Percentiles rank a stretch among this genome's conserved stretches.
Conservation (phyloP, 768 basidiomycete species). For the Amyloporia xantha region DNA sequence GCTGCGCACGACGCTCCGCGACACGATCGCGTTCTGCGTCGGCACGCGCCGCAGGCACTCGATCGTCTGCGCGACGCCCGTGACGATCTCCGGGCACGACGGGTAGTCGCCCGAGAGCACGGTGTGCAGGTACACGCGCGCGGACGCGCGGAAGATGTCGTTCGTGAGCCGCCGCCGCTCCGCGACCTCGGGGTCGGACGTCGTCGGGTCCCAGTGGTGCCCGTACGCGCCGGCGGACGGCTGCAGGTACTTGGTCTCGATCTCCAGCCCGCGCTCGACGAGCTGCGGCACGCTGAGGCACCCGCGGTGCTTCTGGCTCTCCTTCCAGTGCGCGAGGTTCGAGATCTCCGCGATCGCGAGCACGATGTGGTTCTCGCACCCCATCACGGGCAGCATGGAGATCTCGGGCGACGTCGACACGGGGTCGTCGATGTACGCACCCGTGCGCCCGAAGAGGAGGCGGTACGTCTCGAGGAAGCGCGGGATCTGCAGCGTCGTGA, state of each 20-base stretch:
- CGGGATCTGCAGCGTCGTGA: conserved; percentile 58
- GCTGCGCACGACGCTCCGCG: conserved; percentile 59
- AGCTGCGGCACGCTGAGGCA: conserved; percentile 56
- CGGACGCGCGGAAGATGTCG: conserved; percentile 62
- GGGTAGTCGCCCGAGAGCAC: conserved; percentile 74
- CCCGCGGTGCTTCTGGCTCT: conserved; percentile 29
- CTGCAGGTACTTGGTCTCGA: conserved; percentile 42
- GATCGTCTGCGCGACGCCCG: conserved; percentile 49
- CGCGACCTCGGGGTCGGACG: conserved; percentile 19
- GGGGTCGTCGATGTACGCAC: conserved; percentile 34
- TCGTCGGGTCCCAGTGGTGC: conserved; percentile 1
- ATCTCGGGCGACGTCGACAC: conserved; percentile 30
- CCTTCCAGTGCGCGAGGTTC: conserved; percentile 62
- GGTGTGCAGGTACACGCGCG: conserved; percentile 67
- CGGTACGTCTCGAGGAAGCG: conserved; percentile 51
- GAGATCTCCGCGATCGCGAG: conserved; percentile 76
- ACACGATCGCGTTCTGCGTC: conserved; percentile 24
- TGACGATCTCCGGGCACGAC: conserved; percentile 52
- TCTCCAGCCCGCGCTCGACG: conserved; percentile 43
- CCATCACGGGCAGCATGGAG: conserved; percentile 82
- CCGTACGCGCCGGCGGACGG: conserved; percentile 13
- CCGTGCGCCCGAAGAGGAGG: conserved; percentile 43
- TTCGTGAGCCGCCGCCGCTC: conserved; percentile 32
- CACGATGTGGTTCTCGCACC: conserved; percentile 73
- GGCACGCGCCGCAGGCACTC: conserved; percentile 35